Conservation (phyloP, 306 rosid species). For the Gastrolobium bilobum region DNA sequence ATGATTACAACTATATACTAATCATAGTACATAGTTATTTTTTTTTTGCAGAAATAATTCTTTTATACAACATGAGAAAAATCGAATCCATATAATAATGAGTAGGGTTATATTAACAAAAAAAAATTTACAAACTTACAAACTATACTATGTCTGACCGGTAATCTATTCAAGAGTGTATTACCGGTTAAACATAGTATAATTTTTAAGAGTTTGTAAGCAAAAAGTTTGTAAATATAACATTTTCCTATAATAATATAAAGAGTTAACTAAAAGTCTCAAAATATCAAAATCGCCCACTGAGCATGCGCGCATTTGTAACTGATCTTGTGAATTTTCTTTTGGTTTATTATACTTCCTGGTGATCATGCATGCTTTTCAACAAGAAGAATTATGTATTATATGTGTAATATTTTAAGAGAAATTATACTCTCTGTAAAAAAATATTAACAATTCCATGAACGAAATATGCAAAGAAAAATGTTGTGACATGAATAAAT, state of each 20-base stretch:
- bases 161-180: no score
- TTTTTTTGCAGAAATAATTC: no score
- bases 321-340: neutral
- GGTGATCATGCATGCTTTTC: neutral
- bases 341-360: neutral
- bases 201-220: no score
- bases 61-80: no score
- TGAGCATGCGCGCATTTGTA: neutral
- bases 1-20: no score
- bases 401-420: neutral
- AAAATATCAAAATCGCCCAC: constrained; percentile 4
- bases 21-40: no score
- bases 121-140: no score
- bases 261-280: neutral
- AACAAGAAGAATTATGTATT: neutral
- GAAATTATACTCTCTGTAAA: neutral
- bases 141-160: no score
- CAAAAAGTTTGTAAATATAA: no score
- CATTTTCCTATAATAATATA: neutral
- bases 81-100: no score
- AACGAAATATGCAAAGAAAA: neutral
- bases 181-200: no score
- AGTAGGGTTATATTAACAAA: no score
- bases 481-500: neutral
- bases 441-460: constrained; percentile 8